Conservation (phyloP, 2,329 filamentous ascomycete genomes). For the Ceratocystis lukuohia region DNA sequence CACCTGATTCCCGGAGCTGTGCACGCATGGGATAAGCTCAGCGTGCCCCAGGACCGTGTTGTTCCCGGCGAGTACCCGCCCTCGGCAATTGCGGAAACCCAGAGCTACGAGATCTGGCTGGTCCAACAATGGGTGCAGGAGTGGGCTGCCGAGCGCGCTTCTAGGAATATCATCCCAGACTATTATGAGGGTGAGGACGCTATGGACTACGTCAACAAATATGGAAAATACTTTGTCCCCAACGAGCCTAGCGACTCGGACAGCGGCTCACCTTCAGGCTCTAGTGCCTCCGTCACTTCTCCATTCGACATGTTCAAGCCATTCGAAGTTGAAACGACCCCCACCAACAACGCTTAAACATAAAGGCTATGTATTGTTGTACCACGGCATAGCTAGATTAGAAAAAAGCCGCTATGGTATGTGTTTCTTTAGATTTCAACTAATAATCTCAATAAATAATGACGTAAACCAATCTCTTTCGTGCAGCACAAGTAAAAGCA, state of each 20-base stretch:
- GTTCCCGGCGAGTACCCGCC: slow-evolving; percentile 42
- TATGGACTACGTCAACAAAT: no score
- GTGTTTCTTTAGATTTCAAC: not conserved
- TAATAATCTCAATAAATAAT: not conserved
- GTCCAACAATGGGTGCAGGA: slow-evolving; percentile 55
- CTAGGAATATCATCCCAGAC: not conserved
- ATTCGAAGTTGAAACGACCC: no score
- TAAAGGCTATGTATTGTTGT: no score
- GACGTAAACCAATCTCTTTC: not conserved
- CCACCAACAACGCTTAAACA: no score
- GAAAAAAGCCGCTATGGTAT: no score
- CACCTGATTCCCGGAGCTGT: slow-evolving; percentile 61
- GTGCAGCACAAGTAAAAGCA: not conserved
- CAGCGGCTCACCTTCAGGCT: no score
- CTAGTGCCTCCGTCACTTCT: no score
- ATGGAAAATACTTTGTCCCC: no score
- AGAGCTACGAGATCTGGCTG: slow-evolving; percentile 45
- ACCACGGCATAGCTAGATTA: no score
- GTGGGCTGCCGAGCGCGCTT: slow-evolving; percentile 30
- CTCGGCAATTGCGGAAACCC: slow-evolving; percentile 41
- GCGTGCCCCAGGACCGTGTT: slow-evolving; percentile 50
- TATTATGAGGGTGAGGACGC: no score
- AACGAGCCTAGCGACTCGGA: no score
- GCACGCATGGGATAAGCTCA: slow-evolving; percentile 71
- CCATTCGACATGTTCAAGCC: no score